Base-by-base conservation (phyloP, 2,329 filamentous ascomycete species). In the Lithohypha guttulata region DNA sequence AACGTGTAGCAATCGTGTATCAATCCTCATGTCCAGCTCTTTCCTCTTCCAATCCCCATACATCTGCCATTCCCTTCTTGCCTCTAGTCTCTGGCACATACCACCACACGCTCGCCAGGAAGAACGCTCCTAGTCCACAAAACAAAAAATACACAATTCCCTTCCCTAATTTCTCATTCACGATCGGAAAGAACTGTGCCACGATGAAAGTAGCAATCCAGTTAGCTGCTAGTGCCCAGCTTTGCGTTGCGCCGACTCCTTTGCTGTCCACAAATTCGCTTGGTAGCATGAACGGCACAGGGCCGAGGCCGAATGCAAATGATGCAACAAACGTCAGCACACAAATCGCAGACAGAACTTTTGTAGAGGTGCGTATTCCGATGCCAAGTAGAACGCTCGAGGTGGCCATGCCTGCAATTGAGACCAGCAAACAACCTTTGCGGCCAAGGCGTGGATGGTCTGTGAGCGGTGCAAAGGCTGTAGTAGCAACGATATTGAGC, bases 91-190 rank as follows among this genome's bases (percentile, higher is more conserved):
- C 89, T 0, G 89, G 89, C 13, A 96, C 84, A 32, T 67, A 75
- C 62, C 69, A 73, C 6, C 67, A 66, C 17, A 95, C 78, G 57
- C 95, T 94, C 0, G 71, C 44, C 1, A 75, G 80, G 40, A 81
- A 82, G 1, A 81, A 51, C 1, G 68, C 66, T 0, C 85, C 86
- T 44, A 93, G 62, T 0, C 58, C 78, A 0, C 85, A 78, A 59
- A 96, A 96, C n/a, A 93, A 69, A 55, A 91, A 93, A 56, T 93
- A 96, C 0, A 89, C 81, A 65, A 80, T 82, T 1, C 89, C 87
- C 0, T 79, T 81, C 0, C 83, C 87, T 35, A 94, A 62, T 3
- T 72, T 73, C 29, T 76, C 73, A 55, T 93, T 93, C 44, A 93
- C 60, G 14, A 94, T 72, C 0, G 89, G 89, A 66, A 96, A 94